Conservation (phyloP, 768 basidiomycete species). For the Suillus decipiens region DNA sequence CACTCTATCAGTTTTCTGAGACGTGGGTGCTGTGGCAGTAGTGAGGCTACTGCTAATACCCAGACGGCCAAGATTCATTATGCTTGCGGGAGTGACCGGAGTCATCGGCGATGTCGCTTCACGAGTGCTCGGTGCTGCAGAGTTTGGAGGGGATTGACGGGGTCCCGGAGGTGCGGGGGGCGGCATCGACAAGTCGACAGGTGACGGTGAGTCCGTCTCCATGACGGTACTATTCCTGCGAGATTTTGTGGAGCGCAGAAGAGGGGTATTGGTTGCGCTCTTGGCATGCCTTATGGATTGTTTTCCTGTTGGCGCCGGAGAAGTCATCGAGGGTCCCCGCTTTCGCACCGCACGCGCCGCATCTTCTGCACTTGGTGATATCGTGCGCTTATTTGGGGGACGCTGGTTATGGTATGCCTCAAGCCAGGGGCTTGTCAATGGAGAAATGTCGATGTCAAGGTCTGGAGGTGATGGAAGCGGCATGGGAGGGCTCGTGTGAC, state of each 20-base stretch:
- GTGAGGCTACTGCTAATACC: constrained; percentile 49
- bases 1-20: constrained; percentile 29
- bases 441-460: constrained; percentile 74
- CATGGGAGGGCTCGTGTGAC: constrained; percentile 39
- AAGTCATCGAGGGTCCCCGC: constrained; percentile 42
- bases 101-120: constrained; percentile 34
- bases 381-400: constrained; percentile 50
- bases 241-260: constrained; percentile 48
- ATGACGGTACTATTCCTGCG: constrained; percentile 44
- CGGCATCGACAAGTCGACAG: constrained; percentile 88
- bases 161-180: constrained; percentile 65
- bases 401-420: constrained; percentile 52
- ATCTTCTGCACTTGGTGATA: constrained; percentile 61
- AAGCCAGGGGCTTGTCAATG: constrained; percentile 81
- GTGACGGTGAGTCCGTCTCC: constrained; percentile 71
- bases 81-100: constrained; percentile 89
- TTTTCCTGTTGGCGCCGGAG: constrained; percentile 13
- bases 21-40: constrained; percentile 25
- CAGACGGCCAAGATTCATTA: constrained; percentile 83
- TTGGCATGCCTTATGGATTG: constrained; percentile 34
- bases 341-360: constrained; percentile 47
- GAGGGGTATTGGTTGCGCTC: constrained; percentile 62
- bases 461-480: constrained; percentile 49
- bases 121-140: constrained; percentile 8
- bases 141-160: constrained; percentile 19